These are phyloP conservation scores for Mucor indicus DNA, from an alignment of 371 early-diverging fungal species.

Conservation along the genomic window DNA sequence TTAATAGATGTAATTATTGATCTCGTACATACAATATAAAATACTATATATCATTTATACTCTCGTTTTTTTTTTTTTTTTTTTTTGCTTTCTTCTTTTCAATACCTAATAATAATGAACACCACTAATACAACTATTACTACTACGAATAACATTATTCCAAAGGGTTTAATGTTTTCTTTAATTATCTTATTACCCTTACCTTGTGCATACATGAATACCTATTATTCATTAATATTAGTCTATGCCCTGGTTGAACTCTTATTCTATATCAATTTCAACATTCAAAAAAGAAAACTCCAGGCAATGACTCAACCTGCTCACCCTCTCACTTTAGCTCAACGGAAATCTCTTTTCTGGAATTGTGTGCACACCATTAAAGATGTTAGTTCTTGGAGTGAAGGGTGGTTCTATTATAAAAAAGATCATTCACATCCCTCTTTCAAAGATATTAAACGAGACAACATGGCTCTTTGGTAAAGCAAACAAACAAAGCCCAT, in stretches of 20 bases:
- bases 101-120: background rate
- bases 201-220: background rate
- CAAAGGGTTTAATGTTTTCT: background rate
- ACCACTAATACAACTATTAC: too few relatives aligned
- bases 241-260: slow-evolving; percentile 42
- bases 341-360: slow-evolving; percentile 37
- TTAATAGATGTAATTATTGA: slow-evolving; percentile 2
- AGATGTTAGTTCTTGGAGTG: slow-evolving; percentile 39
- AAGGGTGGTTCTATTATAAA: slow-evolving; percentile 52
- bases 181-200: background rate
- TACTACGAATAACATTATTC: background rate
- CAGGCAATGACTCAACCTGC: slow-evolving; percentile 23
- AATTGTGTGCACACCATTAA: slow-evolving; percentile 41
- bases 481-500: background rate
- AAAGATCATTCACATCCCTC: slow-evolving; percentile 30
- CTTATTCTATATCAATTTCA: slow-evolving; percentile 42
- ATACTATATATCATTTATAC: background rate
- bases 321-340: slow-evolving; percentile 13
- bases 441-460: slow-evolving; percentile 41
- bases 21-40: background rate
- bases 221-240: background rate
- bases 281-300: slow-evolving; percentile 19
- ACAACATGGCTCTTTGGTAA: slow-evolving; percentile 53
- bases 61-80: slow-evolving; percentile 2
- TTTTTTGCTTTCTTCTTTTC: background rate